These are phyloP conservation scores for Boletales sp. DNA, from an alignment of 768 basidiomycete genomes.

Conservation along the genomic window DNA sequence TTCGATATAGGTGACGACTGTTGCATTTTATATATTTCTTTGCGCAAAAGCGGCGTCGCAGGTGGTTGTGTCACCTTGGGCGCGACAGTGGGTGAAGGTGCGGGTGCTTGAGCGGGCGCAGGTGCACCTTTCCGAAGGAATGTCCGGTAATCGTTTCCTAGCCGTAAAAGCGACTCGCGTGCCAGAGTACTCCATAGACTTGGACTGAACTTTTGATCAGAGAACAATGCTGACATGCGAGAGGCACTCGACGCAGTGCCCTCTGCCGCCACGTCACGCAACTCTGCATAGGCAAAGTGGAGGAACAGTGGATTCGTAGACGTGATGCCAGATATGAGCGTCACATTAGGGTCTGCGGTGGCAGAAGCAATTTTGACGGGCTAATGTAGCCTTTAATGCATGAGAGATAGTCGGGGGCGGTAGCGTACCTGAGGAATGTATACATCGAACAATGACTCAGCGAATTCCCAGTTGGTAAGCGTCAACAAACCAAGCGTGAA, in stretches of 20 bases:
- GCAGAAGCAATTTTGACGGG: slow-evolving; percentile 42
- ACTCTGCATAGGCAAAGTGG: slow-evolving; percentile 65
- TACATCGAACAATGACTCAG: slow-evolving; percentile 57
- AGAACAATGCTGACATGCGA: slow-evolving; percentile 56
- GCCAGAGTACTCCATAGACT: slow-evolving; percentile 60
- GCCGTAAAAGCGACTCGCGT: slow-evolving; percentile 54
- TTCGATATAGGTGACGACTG: slow-evolving; percentile 48
- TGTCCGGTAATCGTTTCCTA: slow-evolving; percentile 69
- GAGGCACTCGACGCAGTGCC: slow-evolving; percentile 37
- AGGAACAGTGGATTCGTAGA: slow-evolving; percentile 50
- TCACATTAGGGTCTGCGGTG: slow-evolving; percentile 51
- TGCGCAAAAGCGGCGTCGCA: slow-evolving; percentile 36
- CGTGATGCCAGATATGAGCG: slow-evolving; percentile 61
- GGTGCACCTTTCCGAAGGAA: slow-evolving; percentile 55
- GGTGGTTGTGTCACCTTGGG: slow-evolving; percentile 28
- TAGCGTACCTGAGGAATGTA: slow-evolving; percentile 51
- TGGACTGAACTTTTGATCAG: slow-evolving; percentile 63
- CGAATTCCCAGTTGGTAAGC: slow-evolving; percentile 58
- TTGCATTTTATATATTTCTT: slow-evolving; percentile 38
- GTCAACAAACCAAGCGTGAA: slow-evolving; percentile 53
- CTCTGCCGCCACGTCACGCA: slow-evolving; percentile 49
- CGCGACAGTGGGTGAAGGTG: slow-evolving; percentile 21
- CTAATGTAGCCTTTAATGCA: slow-evolving; percentile 29
- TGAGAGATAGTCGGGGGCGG: neutral
- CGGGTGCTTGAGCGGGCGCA: slow-evolving; percentile 14